These are phyloP conservation scores for Aspergillus sclerotialis DNA, from an alignment of 2,329 filamentous ascomycete species.

Conservation along the genomic window DNA sequence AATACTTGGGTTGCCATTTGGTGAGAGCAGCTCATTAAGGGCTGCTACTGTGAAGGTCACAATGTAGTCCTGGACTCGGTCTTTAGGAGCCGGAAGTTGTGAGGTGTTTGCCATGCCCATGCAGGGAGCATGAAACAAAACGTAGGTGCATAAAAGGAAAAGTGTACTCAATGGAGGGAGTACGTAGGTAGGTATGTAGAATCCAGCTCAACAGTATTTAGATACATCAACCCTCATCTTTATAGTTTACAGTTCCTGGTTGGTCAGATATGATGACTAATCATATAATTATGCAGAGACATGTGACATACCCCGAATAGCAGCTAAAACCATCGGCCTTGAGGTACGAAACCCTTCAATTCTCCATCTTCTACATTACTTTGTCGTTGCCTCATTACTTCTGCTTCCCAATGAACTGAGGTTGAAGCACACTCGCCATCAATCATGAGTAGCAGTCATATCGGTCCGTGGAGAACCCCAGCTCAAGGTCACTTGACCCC, in stretches of 20 bases:
- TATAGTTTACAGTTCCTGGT: too few relatives aligned
- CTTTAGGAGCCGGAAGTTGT: too few relatives aligned
- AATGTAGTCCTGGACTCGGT: slow-evolving; percentile 24
- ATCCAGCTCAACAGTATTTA: too few relatives aligned
- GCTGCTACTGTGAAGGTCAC: slow-evolving; percentile 17
- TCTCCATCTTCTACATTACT: not conserved
- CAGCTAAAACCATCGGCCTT: too few relatives aligned
- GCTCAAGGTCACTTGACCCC: slow-evolving; percentile 27
- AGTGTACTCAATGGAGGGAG: not conserved
- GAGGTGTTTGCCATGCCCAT: not conserved
- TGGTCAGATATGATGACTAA: too few relatives aligned
- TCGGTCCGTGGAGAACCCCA: slow-evolving; percentile 28
- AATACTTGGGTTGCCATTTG: slow-evolving; percentile 22
- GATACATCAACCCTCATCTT: too few relatives aligned
- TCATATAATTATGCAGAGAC: too few relatives aligned
- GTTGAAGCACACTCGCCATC: too few relatives aligned
- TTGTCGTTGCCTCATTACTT: not conserved
- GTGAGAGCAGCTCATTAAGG: slow-evolving; percentile 17
- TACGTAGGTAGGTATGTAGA: too few relatives aligned
- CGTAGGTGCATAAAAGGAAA: not conserved
- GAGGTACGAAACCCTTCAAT: too few relatives aligned
- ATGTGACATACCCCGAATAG: too few relatives aligned
- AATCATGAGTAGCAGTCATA: slow-evolving; percentile 19
- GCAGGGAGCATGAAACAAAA: not conserved
- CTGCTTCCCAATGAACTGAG: too few relatives aligned